Evolutionary conservation across 805 yeast species (phyloP), one percentile per base, ranked within the genome.

Genomic region (Monosporozyma aerobia): DNA sequence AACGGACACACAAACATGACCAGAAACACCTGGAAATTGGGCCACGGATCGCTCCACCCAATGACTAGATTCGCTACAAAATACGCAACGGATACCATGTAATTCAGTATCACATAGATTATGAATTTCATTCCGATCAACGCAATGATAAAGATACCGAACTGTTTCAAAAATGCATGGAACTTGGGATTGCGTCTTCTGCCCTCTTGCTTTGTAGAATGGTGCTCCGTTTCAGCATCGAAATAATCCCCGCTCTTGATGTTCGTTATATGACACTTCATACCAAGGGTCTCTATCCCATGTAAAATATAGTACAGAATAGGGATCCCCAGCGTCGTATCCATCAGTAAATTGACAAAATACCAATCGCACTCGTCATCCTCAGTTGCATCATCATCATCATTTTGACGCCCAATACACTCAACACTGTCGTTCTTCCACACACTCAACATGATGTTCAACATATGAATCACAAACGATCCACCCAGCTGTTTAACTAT

Each of bases 351-450:
- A 62, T 87, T 92, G 51, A 94, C 73, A 63, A 92, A 92, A 71
- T 94, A 92, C 94, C 97, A 94, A 59, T 88, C 92, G 69, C 98
- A 94, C 7, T 96, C 95, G 56, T 83, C 83, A 48, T 77, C 79
- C 37, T 72, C 77, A 39, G 19, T 19, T 19, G 19, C 19, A 56
- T 83, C 83, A 48, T 77, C 79, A 39, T 59, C 54, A 50, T 51
- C 54, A 29, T 55, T 27, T 19, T 29, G 23, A 2, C 33, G 19
- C 19, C 19, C 19, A 19, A 19, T 19, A 39, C 30, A 19, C 16
- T 7, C 25, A 39, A 11, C 9, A 9, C 19, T 25, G 32, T 19
- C 37, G 54, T 75, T 74, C 51, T 69, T 67, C 41, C 88, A 53
- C 6, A 89, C 77, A 40, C 96, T 85, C 45, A 88, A 71, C 13